Evolutionary conservation across 2,329 filamentous ascomycete genomes (phyloP), one percentile per base, ranked within the genome.

Genomic region (Cladorrhinum sp.): DNA sequence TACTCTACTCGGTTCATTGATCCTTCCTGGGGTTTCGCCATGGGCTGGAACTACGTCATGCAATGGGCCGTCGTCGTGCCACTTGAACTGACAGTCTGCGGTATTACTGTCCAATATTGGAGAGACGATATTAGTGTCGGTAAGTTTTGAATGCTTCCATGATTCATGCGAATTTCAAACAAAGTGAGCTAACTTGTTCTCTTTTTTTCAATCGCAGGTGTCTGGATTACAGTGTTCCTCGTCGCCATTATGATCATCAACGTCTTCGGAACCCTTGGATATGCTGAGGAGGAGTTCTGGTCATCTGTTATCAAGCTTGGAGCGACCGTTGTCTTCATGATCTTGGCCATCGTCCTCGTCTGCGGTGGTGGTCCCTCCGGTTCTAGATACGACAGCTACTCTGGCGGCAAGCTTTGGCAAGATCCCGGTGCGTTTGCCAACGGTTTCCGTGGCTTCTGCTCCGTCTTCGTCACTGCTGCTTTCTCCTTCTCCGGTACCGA

Each of bases 401-500:
- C 70, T 68, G 78, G 81, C 2, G 73, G 74, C n/a, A 72, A 75
- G 25, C 59, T 75, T 50, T 77, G 79, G 78, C 68, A 77, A 63
- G 67, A 76, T 2, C 74, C 78, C 0, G 78, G 78, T 1, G 78
- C 79, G 0, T 91, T 90, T 73, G 78, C 88, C 72, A 83, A 89
- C 66, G 87, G 87, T 27, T 89, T 89, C 77, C 84, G 85, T 61
- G 88, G 88, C 3, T 82, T 90, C 65, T 90, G 86, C 71, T 81
- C 79, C 62, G 84, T 88, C 60, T 89, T 90, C 63, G 86, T 90
- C 58, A 89, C 84, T 1, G 87, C 87, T 4, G 87, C 87, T 12
- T 90, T 90, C 68, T 78, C 87, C 38, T 90, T 88, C 65, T 81
- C 85, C 1, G 87, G 87, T 10, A 88, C 87, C 1, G 87, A 90